Percentiles rank a stretch among this genome's conserved stretches.
These are phyloP conservation scores for Persicaria maculosa DNA, from an alignment of 148 eudicot species.

Conservation along the genomic window DNA sequence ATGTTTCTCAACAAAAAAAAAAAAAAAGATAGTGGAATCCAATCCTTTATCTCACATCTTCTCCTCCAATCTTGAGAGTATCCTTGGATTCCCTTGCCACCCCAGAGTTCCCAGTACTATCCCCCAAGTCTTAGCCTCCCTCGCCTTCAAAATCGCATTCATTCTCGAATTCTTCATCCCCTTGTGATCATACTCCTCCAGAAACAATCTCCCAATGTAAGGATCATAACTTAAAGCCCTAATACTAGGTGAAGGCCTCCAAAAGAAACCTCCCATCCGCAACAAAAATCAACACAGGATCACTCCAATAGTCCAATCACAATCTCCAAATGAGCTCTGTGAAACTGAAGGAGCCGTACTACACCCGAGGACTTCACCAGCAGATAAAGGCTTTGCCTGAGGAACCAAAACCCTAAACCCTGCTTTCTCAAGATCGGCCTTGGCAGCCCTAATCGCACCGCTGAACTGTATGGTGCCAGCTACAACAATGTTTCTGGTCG, in stretches of 20 bases:
- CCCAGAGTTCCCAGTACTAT: slow-evolving; percentile 88
- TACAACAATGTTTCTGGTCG: slow-evolving; percentile 26
- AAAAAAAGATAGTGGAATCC: too few species aligned
- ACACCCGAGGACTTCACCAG: slow-evolving; percentile 81
- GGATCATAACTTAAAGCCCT: slow-evolving; percentile 86
- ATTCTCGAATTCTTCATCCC: slow-evolving; percentile 79
- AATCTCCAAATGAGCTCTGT: slow-evolving; percentile 6
- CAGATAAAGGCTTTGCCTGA: slow-evolving; percentile 80
- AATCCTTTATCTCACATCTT: slow-evolving; percentile 75
- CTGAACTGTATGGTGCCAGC: slow-evolving; percentile 93
- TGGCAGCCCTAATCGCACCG: slow-evolving; percentile 60
- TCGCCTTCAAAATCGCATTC: slow-evolving; percentile 65
- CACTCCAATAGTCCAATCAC: slow-evolving; percentile 21
- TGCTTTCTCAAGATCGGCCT: slow-evolving; percentile 50
- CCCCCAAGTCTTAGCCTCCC: slow-evolving; percentile 69
- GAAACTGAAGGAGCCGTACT: slow-evolving; percentile 65
- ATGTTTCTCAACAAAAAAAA: too few species aligned
- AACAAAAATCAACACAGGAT: slow-evolving; percentile 64
- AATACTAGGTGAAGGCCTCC: slow-evolving; percentile 78
- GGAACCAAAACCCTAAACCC: slow-evolving; percentile 93
- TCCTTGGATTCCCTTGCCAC: slow-evolving; percentile 86
- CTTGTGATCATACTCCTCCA: slow-evolving; percentile 85
- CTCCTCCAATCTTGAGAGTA: slow-evolving; percentile 66
- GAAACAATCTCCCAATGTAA: slow-evolving; percentile 69
- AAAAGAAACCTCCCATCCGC: slow-evolving; percentile 95